Base-by-base conservation (phyloP, 1,284 basidiomycete species). In the Phenoliferia sp. region DNA sequence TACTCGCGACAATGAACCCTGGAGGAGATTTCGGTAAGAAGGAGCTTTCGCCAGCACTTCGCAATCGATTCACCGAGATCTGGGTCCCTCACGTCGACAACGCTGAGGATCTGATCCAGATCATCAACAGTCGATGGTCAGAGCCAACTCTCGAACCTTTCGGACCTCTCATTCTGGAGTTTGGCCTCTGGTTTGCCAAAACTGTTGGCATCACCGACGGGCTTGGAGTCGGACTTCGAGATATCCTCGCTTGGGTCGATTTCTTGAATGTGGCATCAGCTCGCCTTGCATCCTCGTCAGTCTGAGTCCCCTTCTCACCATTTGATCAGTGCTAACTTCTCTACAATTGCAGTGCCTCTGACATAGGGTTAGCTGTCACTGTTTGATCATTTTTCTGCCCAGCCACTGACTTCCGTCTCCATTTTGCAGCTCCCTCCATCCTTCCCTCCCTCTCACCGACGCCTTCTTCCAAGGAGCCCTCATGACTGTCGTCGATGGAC, bases 1-100 rank as follows among this genome's bases (percentile, higher is more conserved):
- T 99, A 48, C 83, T 98, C 0, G 94, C 96, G 1, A 99, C 96
- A 0, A 99, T 99, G 96, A 99, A 99, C 78, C 96, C 96, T 0
- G 96, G 96, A 39, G 96, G 96, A 44, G 96, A 99, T 78, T 99
- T 96, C 75, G 96, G 96, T 50, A 99, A 99, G 82, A 99, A 99
- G 79, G 96, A 99, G 78, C 83, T 99, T 3, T 98, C 94, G 0
- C 95, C 95, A 33, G 96, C 96, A 0, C 83, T 99, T 57, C 87
- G 96, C 32, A 99, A 99, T 80, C 88, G 96, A 19, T 99, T 99
- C 81, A 99, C 96, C 15, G 96, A 99, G 78, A 96, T 99, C 55
- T 99, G 94, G 94, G 96, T 99, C 0, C 95, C 96, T 3, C 83
- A 89, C 17, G 86, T 99, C 50, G 87, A 92, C 67, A 84, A 88